Evolutionary conservation across 1,284 basidiomycete genomes (phyloP), one percentile per base, ranked within the genome.

Genomic region (Ceratobasidium sp.): DNA sequence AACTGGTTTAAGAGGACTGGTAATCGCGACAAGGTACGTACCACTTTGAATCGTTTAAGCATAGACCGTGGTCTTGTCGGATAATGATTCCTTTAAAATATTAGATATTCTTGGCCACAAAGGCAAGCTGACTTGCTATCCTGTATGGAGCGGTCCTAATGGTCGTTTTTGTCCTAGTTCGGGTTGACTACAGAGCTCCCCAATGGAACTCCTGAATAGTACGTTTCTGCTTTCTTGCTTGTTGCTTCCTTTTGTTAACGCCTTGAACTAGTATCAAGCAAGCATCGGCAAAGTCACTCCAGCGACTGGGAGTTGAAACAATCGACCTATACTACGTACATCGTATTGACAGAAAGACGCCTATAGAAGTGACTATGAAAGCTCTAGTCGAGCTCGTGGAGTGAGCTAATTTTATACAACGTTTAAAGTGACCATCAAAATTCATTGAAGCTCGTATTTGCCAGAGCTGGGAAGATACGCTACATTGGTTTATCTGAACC

Each of bases 401-500:
- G 85, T 85, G 26, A 34, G 52, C 32, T 30, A 28, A 23, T 14
- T n/a, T 6, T 18, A 6, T 48, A 48, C 32, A 21, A 21, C 16
- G n/a, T 48, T 48, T 21, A 9, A 8, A 73, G 58, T 79, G 75
- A n/a, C 28, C 41, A 30, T 34, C 21, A 34, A 58, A 41, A 41
- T 21, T 23, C 4, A 18, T 8, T 2, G 21, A 21, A 23, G 5
- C 41, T n/a, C 23, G 10, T 36, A 26, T 34, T 16, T 59, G 30
- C 23, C 16, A 85, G 85, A 73, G 85, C 82, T 52, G 88, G 88
- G n/a, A 89, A 88, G 77, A 83, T 88, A 60, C 85, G 85, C 72
- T 84, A 87, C 77, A 79, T 91, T 23, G 89, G 89, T 0, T 80
- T 90, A 23, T 89, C 87, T 58, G 90, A 92, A 77, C 83, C 84